phyloP scores from a whole-genome alignment of 1,139 yeast species.

The Geotrichum fermentans region DNA sequence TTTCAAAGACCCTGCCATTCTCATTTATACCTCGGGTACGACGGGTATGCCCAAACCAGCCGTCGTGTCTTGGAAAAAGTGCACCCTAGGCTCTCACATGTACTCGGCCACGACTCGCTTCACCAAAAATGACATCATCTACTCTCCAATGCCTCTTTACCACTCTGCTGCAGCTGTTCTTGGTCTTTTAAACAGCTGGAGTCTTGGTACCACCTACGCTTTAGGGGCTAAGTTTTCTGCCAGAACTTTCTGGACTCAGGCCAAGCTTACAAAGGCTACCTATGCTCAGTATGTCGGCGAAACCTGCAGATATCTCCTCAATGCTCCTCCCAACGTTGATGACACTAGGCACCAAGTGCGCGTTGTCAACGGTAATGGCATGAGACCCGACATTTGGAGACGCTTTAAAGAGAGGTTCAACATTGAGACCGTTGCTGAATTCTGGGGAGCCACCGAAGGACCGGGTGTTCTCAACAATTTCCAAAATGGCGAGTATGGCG shows the following conservation, averaged over 20 bases:
- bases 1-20: conserved; percentile 51
- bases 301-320: conserved; percentile 79
- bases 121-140: conserved; percentile 52
- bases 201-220: conserved; percentile 65
- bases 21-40: conserved; percentile 91
- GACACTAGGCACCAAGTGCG: conserved; percentile 61
- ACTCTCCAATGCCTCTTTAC: conserved; percentile 93
- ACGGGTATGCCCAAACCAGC: conserved; percentile 96
- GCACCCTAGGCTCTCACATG: conserved; percentile 58
- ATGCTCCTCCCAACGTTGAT: conserved; percentile 62
- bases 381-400: conserved; percentile 88
- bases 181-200: conserved; percentile 71
- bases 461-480: conserved; percentile 85
- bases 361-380: conserved; percentile 88
- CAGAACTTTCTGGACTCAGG: conserved; percentile 87
- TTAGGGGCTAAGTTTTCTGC: conserved; percentile 81
- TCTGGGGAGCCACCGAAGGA: conserved; percentile 90
- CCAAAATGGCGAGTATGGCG: conserved; percentile 74
- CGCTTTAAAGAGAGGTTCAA: conserved; percentile 73
- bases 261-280: conserved; percentile 62
- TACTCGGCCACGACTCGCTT: conserved; percentile 70
- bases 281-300: conserved; percentile 94
- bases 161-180: conserved; percentile 91
- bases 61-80: conserved; percentile 86
- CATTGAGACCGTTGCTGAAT: conserved; percentile 76